Base-by-base conservation (phyloP, 805 yeast genomes). In the Wickerhamiella musiphila region DNA sequence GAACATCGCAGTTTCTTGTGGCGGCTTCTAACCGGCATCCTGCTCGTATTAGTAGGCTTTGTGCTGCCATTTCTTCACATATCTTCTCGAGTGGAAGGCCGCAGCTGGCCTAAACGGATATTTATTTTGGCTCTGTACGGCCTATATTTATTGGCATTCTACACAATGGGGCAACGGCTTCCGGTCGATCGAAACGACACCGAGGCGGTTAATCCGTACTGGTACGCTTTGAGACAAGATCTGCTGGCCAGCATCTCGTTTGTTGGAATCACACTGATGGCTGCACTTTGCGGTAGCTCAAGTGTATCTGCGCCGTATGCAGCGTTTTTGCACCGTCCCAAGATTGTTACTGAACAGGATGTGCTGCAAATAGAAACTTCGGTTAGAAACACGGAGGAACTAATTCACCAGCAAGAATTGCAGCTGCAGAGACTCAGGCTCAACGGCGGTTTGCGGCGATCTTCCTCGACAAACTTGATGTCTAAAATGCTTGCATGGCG, bases 251-350 rank as follows among this genome's bases (percentile, higher is more conserved):
- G 56, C 18, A 47, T 59, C 8, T 57, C 58, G 13, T 45, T 60
- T 24, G 38, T 54, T n/a, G 65, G 65, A 10, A 51, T 60, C 22
- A 47, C 61, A 1, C 41, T 54, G 13, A 58, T 58, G 61, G 62
- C 61, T 1, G 35, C 49, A 5, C 41, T 59, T 22, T 51, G 61
- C 12, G 65, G 63, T 2, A 42, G 60, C 25, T 59, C 60, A 8
- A 49, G 61, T 7, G 58, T 60, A 14, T 43, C 54, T 12, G 60
- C 63, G 5, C 62, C 63, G 5, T 58, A 56, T 37, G 39, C 55
- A 12, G 52, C 53, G 15, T 45, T 58, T 13, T 28, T 51, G 25
- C 44, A 39, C 17, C 41, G 37, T 15, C 37, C 42, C 15, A 42
- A 34, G 6, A 29, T 25, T 11, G 48, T 46, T 18, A 45, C 53